Percentiles rank a stretch among this genome's conserved stretches.
Evolutionary conservation across 2,329 filamentous ascomycete genomes (phyloP).

Genomic region (Dactylonectria estremocensis): DNA sequence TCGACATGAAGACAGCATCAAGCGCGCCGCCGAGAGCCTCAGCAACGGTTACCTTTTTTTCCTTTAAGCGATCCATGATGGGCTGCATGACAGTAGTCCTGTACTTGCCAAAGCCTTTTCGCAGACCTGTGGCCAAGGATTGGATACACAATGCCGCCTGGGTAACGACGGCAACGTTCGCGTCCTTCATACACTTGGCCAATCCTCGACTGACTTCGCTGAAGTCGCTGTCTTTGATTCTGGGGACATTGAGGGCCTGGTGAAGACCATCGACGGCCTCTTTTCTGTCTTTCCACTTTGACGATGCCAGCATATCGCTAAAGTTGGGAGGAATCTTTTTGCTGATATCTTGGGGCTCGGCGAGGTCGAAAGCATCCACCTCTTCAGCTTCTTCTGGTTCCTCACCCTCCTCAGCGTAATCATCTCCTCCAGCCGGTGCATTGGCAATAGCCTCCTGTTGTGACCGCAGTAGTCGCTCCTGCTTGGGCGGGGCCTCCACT

Average conservation of each 20-base stretch:
- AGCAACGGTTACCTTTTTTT: conserved; percentile 92
- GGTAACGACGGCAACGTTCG: conserved; percentile 94
- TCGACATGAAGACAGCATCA: conserved; percentile 77
- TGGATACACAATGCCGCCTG: conserved; percentile 95
- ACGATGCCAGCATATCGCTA: conserved; percentile 85
- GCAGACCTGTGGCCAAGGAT: conserved; percentile 87
- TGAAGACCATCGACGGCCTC: conserved; percentile 90
- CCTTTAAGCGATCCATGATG: conserved; percentile 95
- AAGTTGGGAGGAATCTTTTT: conserved; percentile 88
- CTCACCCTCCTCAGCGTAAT: conserved; percentile 70
- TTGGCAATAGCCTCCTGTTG: conserved; percentile 86
- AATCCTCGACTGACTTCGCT: conserved; percentile 86
- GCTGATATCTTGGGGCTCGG: conserved; percentile 89
- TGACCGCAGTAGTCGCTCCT: conserved; percentile 88
- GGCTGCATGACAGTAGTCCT: conserved; percentile 85
- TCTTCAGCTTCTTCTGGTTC: conserved; percentile 70
- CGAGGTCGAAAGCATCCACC: conserved; percentile 85
- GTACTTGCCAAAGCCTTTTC: conserved; percentile 85
- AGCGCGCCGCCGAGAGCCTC: conserved; percentile 90
- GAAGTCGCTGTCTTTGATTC: conserved; percentile 93
- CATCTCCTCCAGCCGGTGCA: conserved; percentile 73
- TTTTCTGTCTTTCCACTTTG: conserved; percentile 99
- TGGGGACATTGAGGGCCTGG: conserved; percentile 83
- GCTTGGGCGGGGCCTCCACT: conserved; percentile 87
- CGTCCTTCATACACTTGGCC: conserved; percentile 99